These are phyloP conservation scores for Linum lewisii DNA, from an alignment of 345 rosid species.

Conservation along the genomic window DNA sequence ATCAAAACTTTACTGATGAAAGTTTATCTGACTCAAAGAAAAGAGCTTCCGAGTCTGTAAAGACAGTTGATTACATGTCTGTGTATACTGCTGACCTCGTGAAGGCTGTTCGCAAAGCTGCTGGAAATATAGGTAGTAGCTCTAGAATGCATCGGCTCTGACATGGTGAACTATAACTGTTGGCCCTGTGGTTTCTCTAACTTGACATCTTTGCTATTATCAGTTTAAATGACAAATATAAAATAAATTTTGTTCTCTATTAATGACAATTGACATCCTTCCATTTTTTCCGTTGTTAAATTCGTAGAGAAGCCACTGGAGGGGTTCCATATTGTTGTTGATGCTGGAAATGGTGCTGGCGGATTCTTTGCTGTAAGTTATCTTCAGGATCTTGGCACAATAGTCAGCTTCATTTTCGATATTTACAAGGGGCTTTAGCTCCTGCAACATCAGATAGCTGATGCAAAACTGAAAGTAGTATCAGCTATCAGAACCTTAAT, in stretches of 20 bases:
- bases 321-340: constrained; percentile 94
- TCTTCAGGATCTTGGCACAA: constrained; percentile 4
- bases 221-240: too few relatives aligned
- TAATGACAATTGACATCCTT: too few relatives aligned
- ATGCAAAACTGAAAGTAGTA: too few relatives aligned
- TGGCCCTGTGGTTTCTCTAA: too few relatives aligned
- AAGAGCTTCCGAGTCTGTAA: constrained; percentile 33
- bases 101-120: constrained; percentile 77
- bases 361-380: constrained; percentile 91
- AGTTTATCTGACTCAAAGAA: constrained; percentile 25
- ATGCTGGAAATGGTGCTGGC: constrained; percentile 99
- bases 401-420: not conserved
- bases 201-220: too few relatives aligned
- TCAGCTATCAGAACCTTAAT: too few relatives aligned
- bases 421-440: too few relatives aligned
- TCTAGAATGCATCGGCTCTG: not conserved
- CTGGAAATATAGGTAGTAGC: constrained; percentile 68
- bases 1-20: constrained; percentile 42
- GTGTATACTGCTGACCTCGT: constrained; percentile 78
- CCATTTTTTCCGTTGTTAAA: constrained; percentile 10
- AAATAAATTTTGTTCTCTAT: too few relatives aligned
- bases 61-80: constrained; percentile 76
- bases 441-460: too few relatives aligned
- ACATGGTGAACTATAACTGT: not conserved
- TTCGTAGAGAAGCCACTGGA: constrained; percentile 82